Base-by-base conservation (phyloP, 345 rosid species). In the Melaleuca quinquenervia region DNA sequence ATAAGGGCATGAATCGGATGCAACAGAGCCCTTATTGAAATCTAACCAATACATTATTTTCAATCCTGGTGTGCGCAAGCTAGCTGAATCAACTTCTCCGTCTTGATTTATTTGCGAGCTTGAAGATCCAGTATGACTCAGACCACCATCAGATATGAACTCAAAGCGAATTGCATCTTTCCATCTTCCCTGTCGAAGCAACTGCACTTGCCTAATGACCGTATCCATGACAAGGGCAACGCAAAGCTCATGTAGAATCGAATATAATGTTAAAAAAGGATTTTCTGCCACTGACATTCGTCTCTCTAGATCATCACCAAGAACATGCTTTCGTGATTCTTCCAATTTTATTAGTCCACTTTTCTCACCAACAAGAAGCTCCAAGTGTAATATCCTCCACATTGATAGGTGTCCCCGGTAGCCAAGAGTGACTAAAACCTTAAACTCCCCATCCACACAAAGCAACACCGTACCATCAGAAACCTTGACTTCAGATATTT, bases 351-450 rank as follows among this genome's bases (percentile, higher is more conserved):
- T 94, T 36, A 85, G 89, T 58, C 99, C 98, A 85, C 92, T 93
- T 90, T 89, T 92, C 92, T 98, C 99, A 89, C 99, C 99, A 88
- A 98, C 99, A 86, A 98, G 98, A 88, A 98, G 92, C 91, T 98
- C 98, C 90, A 98, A 88, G 91, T 94, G 97, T 91, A 98, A 88
- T 91, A 98, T 98, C 91, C 99, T 96, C 99, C 99, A 98, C 96
- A 98, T 88, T 32, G 98, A 90, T 70, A 94, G 87, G 87, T 95
- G 96, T 29, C 99, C 99, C 78, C 99, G 94, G 85, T 98, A 98
- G 89, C 99, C 99, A 90, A 98, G 99, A 89, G 99, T 98, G 88
- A 94, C 95, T 87, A 98, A 90, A 76, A 94, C 98, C 91, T 98
- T 93, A 89, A 98, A 98, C 88, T 98, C 98, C 87, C 99, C 98